A percentile compares a stretch with the other conserved stretches of the same genome.
Evolutionary conservation across 1,139 yeast species (phyloP).

Genomic region (Hyphopichia fennica): DNA sequence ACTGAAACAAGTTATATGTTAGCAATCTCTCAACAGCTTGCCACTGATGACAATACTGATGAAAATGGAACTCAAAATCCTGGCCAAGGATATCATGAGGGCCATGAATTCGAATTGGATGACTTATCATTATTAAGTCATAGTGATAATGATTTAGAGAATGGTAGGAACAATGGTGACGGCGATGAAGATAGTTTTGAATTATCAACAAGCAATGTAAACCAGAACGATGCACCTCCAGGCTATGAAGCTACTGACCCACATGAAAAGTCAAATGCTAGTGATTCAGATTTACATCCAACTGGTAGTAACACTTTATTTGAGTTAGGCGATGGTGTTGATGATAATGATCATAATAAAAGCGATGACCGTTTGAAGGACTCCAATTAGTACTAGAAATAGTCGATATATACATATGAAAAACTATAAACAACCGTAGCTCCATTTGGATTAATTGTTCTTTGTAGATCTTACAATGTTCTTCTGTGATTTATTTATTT

Average conservation of each 20-base stretch:
- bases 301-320: conserved; percentile 30
- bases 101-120: conserved; percentile 70
- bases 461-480: too few species aligned
- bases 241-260: conserved; percentile 21
- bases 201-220: conserved; percentile 22
- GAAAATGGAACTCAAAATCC: conserved; percentile 52
- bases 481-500: too few species aligned
- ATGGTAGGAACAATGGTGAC: conserved; percentile 8
- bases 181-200: conserved; percentile 38
- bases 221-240: conserved; percentile 18
- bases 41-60: conserved; percentile 62
- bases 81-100: conserved; percentile 32
- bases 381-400: conserved; percentile 7
- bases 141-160: conserved; percentile 40
- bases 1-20: conserved; percentile 92
- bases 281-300: conserved; percentile 8
- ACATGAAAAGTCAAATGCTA: conserved; percentile 8
- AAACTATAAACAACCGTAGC: too few species aligned
- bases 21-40: conserved; percentile 91
- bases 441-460: too few species aligned
- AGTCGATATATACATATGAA: background rate
- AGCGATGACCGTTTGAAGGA: conserved; percentile 30
- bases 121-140: conserved; percentile 65
- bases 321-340: conserved; percentile 38
- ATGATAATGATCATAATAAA: conserved; percentile 24